Conservation (phyloP, 495 filamentous ascomycete species). For the Podospora appendiculata region DNA sequence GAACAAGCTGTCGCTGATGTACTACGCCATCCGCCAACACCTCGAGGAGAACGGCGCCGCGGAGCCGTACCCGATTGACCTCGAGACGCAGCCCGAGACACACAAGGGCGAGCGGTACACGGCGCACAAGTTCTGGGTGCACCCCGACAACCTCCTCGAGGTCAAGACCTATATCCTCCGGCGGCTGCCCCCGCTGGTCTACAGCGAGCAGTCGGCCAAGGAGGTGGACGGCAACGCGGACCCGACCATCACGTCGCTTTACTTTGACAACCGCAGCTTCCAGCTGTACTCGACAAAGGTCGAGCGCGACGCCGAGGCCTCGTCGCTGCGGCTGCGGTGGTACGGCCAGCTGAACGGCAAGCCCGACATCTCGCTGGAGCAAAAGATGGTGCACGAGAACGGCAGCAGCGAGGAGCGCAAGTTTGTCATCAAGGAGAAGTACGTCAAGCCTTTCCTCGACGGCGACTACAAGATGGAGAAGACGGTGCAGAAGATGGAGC, state of each 20-base stretch:
- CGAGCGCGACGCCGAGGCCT: slow-evolving; percentile 63
- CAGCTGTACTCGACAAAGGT: slow-evolving; percentile 81
- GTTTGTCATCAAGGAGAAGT: slow-evolving; percentile 87
- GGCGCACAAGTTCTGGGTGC: slow-evolving; percentile 98
- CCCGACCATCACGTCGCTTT: slow-evolving; percentile 88
- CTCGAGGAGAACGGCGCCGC: slow-evolving; percentile 43
- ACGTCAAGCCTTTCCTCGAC: slow-evolving; percentile 79
- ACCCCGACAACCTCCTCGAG: slow-evolving; percentile 88
- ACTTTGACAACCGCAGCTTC: slow-evolving; percentile 87
- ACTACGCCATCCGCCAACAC: slow-evolving; percentile 82
- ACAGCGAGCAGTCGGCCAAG: slow-evolving; percentile 78
- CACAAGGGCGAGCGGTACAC: slow-evolving; percentile 63
- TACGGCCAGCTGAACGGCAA: slow-evolving; percentile 74
- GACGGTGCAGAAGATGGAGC: slow-evolving; percentile 72
- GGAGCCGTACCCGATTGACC: slow-evolving; percentile 24
- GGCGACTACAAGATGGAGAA: slow-evolving; percentile 92
- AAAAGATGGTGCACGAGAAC: slow-evolving; percentile 74
- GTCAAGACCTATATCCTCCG: slow-evolving; percentile 92
- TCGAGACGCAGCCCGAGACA: slow-evolving; percentile 31
- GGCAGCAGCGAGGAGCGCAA: slow-evolving; percentile 67
- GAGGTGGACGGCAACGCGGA: slow-evolving; percentile 69
- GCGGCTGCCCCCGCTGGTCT: slow-evolving; percentile 81
- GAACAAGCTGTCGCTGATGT: slow-evolving; percentile 88
- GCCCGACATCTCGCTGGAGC: slow-evolving; percentile 76
- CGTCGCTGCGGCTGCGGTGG: slow-evolving; percentile 84